Evolutionary conservation across 2,329 filamentous ascomycete genomes (phyloP), one percentile per base, ranked within the genome.

Genomic region (Fusarium setosum): DNA sequence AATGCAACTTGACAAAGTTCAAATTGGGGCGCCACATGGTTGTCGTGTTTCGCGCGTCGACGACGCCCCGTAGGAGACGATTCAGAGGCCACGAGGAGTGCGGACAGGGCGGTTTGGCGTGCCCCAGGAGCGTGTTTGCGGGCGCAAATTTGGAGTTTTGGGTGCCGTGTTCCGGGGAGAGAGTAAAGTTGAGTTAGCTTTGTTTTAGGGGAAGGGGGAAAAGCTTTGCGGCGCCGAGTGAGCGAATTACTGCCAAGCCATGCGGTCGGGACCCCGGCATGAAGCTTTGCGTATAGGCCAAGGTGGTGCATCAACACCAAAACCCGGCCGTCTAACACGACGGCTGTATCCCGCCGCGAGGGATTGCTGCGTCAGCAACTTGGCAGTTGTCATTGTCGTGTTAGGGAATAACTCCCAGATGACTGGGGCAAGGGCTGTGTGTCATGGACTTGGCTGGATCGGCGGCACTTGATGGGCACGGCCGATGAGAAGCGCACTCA

Each of bases 1-100:
- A 73, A 65, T 73, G 71, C 26, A 73, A 38, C 23, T 69, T 64
- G 20, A 73, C 71, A 40, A 73, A 73, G 54, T 73, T 73, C 40
- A 71, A 35, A 15, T 62, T 60, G 10, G 68, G 68, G 13, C 58
- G 69, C 71, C 71, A 69, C 64, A 67, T 70, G 58, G 29, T 61
- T 59, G 23, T 23, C 23, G 42, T 23, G 17, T 47, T 26, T 57
- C 35, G 52, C 44, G 58, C 37, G 29, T 32, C 26, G 54, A 49
- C 40, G 44, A 63, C 26, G 29, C 48, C 44, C 55, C 23, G 23
- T 31, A 26, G 44, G 20, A 42, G 12, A 12, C 26, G 26, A 12
- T 29, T 29, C 9, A 12, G 12, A 12, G 26, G 9, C 26, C 26
- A 29, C 9, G 4, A 29, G 37, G 34, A 37, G 37, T 38, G 50